These are phyloP conservation scores for Abrus pulchellus DNA, from an alignment of 306 rosid species.

Conservation along the genomic window DNA sequence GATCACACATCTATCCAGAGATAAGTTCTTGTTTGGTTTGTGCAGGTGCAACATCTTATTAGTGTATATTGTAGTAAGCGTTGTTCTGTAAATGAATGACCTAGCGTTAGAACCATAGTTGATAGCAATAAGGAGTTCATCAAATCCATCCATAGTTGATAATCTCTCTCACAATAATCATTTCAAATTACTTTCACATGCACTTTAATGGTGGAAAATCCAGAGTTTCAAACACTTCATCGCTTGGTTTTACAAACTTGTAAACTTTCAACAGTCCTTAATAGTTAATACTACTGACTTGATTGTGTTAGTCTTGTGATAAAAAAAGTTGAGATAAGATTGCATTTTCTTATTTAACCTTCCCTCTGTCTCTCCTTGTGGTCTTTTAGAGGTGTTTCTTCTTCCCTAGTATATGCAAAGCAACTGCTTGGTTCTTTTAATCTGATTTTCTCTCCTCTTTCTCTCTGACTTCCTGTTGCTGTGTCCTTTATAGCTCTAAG, in stretches of 20 bases:
- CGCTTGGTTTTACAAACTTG: background rate
- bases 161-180: slow-evolving; percentile 10
- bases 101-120: slow-evolving; percentile 20
- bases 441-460: slow-evolving; percentile 1
- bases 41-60: slow-evolving; percentile 1
- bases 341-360: background rate
- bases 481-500: slow-evolving; percentile 11
- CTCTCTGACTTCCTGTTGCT: slow-evolving; percentile 5
- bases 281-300: background rate
- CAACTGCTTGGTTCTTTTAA: slow-evolving; percentile 1
- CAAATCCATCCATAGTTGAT: slow-evolving; percentile 15
- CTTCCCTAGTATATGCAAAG: slow-evolving; percentile 8
- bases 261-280: slow-evolving; percentile 7
- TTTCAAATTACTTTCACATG: background rate
- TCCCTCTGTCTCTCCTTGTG: background rate
- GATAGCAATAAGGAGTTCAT: background rate
- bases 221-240: background rate
- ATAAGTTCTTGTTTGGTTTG: background rate
- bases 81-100: background rate
- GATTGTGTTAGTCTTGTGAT: slow-evolving; percentile 5
- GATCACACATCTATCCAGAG: background rate
- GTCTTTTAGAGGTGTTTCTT: slow-evolving; percentile 15
- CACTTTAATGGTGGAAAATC: slow-evolving; percentile 14
- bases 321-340: slow-evolving; percentile 17
- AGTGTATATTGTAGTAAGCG: background rate